Base-by-base conservation (phyloP, 441 rosid species). In the Eruca vesicaria region DNA sequence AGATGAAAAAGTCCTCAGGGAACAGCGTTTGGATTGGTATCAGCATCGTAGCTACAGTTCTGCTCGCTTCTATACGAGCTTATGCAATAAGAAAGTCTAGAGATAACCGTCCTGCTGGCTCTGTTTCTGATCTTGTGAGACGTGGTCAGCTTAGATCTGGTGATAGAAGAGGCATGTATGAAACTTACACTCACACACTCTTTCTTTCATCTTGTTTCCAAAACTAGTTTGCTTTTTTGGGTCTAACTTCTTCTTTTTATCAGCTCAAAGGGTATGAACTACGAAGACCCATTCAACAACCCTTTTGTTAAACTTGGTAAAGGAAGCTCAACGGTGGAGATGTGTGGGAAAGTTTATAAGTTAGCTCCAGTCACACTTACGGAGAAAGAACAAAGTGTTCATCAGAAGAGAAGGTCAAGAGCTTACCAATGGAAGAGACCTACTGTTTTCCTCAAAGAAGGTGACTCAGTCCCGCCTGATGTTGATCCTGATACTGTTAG, bases 151-250 rank as follows among this genome's bases (percentile, higher is more conserved):
- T 96, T 14, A 85, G 97, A 87, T 93, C 98, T 26, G 97, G 89
- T 88, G 97, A 91, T 89, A 88, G 97, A 90, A 90, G 99, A 91
- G 98, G 99, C 98, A 93, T 96, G 99, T 93, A 93, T 81, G 99
- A 85, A 65, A 33, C 78, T 68, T 71, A 10, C 11, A 4, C 32
- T 4, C 32, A 4, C 5, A 15, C 32, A 4, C 5, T 11, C 68
- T 0, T 58, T 66, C 76, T 65, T 52, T 18, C 14, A 16, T 38
- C 78, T 72, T 72, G 21, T 35, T 36, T 36, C n/a, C n/a, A 12
- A 3, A 36, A 11, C 4, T n/a, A n/a, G n/a, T n/a, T 11, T 10
- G 50, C 14, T 41, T 15, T 31, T 9, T 56, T 70, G 58, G 56
- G 31, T 71, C 23, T 52, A 45, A 56, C 57, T 26, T 38, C 35